These are phyloP conservation scores for Lophium mytilinum DNA, from an alignment of 495 filamentous ascomycete genomes.

Conservation along the genomic window DNA sequence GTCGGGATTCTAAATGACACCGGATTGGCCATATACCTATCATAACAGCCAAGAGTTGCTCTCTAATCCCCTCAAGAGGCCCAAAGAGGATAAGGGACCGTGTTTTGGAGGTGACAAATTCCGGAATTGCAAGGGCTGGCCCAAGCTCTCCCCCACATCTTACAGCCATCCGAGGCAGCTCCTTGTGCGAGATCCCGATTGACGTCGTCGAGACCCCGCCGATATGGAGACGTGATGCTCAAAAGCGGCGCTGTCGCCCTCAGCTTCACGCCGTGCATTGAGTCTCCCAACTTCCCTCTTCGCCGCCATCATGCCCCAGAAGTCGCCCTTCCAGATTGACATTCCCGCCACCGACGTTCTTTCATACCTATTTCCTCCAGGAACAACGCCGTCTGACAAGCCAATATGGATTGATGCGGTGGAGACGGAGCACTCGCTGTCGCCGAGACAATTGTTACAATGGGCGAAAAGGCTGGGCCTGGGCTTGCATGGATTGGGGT, in stretches of 20 bases:
- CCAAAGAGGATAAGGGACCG: too few species aligned
- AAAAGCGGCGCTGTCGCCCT: not conserved
- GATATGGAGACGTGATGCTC: not conserved
- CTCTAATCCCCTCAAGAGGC: too few species aligned
- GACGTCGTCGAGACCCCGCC: not conserved
- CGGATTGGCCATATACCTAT: too few species aligned
- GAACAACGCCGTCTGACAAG: constrained; percentile 30
- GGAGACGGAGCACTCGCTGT: constrained; percentile 33
- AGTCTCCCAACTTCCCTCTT: too few species aligned
- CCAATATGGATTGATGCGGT: constrained; percentile 43
- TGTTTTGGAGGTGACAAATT: not conserved
- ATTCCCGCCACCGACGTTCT: constrained; percentile 40
- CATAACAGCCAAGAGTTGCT: too few species aligned
- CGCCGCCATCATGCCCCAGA: constrained; percentile 29
- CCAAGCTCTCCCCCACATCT: not conserved
- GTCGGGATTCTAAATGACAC: too few species aligned
- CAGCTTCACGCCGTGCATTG: not conserved
- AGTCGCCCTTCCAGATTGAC: constrained; percentile 34
- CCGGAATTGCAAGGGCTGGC: not conserved
- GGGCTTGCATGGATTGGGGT: constrained; percentile 34
- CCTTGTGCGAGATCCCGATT: not conserved
- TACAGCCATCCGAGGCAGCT: not conserved
- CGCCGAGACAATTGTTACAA: constrained; percentile 33
- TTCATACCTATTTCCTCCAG: constrained; percentile 38
- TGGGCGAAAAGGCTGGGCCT: constrained; percentile 39